Base-by-base conservation (phyloP, 2,329 filamentous ascomycete genomes). In the Podosphaera fusca region DNA sequence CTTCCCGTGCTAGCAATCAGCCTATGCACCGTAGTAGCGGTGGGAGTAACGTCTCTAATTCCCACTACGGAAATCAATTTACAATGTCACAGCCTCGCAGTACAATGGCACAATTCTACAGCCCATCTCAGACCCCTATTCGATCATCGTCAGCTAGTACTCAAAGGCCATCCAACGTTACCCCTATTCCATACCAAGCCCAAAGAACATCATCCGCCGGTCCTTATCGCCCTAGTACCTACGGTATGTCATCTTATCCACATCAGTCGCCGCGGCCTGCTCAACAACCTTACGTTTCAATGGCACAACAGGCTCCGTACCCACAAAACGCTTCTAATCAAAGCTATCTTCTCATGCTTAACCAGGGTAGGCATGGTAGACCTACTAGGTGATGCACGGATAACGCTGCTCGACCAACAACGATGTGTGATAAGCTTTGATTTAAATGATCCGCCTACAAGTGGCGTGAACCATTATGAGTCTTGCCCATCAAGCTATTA, bases 31-130 rank as follows among this genome's bases (percentile, higher is more conserved):
- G 64, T 38, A 60, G 60, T 35, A 64, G 58, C 36, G 64, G 62
- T 3, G 46, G 40, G 7, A 42, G 30, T 36, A 46, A 61, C 31
- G 60, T 63, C 5, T 31, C 38, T 8, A 55, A 21, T 29, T 46
- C 54, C 5, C 58, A 67, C 8, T 68, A 68, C 57, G 66, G 66
- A 21, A 69, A 65, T 51, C 67, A 68, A 40, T 68, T 67, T 55
- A 58, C 64, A 12, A 46, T 64, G 9, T 58, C 64, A n/a, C 60
- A 65, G 47, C 54, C 59, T 54, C 56, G 38, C n/a, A n/a, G 60
- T 52, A 55, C 59, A 14, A 47, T 57, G 8, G 56, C 64, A 30
- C 62, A 64, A 52, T 67, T 63, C 46, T 64, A 64, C 59, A 59
- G 59, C 14, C 55, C 56, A 5, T 53, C 61, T 2, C 63, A 64